A percentile compares a stretch with the other conserved stretches of the same genome.
Conservation (phyloP, 495 filamentous ascomycete genomes). For the Penicillium pancosmium region DNA sequence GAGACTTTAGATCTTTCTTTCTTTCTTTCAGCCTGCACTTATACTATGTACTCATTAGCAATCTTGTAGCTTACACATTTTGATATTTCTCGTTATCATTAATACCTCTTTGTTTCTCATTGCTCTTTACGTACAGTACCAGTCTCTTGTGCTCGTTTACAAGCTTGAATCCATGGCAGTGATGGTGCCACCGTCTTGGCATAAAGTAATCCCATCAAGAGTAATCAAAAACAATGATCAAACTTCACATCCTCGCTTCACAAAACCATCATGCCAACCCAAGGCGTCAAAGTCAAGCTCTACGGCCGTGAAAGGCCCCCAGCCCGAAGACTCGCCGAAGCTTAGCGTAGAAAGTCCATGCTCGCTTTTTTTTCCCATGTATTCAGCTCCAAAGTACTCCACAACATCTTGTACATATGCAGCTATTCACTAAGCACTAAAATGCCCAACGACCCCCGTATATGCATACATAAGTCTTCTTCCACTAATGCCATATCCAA, state of each 20-base stretch:
- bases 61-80: no score
- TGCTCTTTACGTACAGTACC: background rate
- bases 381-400: background rate
- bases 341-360: background rate
- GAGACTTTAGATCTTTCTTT: background rate
- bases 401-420: background rate
- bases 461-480: background rate
- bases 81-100: no score
- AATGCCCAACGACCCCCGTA: background rate
- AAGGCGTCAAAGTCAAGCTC: background rate
- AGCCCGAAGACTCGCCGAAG: background rate
- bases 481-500: no score
- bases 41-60: background rate
- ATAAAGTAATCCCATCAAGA: background rate
- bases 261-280: background rate
- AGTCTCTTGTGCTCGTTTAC: background rate
- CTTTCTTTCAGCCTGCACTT: background rate
- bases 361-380: background rate
- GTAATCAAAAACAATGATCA: background rate
- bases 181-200: background rate
- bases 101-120: no score
- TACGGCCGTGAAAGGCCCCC: background rate
- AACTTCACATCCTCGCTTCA: background rate
- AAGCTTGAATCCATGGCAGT: background rate
- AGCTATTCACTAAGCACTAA: background rate